A percentile compares a stretch with the other conserved stretches of the same genome.
Evolutionary conservation across 1,139 yeast species (phyloP).

Genomic region (Citeromyces siamensis): DNA sequence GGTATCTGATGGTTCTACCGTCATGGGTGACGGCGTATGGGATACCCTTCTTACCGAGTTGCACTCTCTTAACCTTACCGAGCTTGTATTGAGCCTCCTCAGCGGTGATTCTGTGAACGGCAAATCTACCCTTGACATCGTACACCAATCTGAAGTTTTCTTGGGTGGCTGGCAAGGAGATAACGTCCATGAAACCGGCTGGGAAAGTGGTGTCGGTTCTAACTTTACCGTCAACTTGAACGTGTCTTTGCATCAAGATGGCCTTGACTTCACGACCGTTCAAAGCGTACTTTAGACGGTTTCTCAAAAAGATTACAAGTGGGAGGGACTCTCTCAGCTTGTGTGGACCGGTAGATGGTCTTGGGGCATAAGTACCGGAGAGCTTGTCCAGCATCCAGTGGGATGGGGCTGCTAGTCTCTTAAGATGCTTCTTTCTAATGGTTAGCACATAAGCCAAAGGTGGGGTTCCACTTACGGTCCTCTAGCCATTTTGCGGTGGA

Average conservation of each 20-base stretch:
- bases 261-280: conserved; percentile 99
- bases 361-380: conserved; percentile 99
- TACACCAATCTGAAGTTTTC: conserved; percentile 98
- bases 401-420: conserved; percentile 99
- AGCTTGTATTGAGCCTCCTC: conserved; percentile 98
- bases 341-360: conserved; percentile 99
- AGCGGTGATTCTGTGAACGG: conserved; percentile 98
- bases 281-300: conserved; percentile 98
- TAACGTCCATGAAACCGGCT: conserved; percentile 99
- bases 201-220: conserved; percentile 99
- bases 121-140: conserved; percentile 98
- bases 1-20: conserved; percentile 99
- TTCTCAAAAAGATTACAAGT: conserved; percentile 94
- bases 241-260: conserved; percentile 98
- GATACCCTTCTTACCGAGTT: conserved; percentile 95
- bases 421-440: conserved; percentile 82
- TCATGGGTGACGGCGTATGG: conserved; percentile 99
- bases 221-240: conserved; percentile 98
- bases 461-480: conserved; percentile 70
- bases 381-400: conserved; percentile 99
- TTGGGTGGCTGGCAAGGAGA: conserved; percentile 93
- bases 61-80: conserved; percentile 95
- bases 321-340: conserved; percentile 99
- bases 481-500: conserved; percentile 67
- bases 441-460: background rate